phyloP scores from a whole-genome alignment of 2,329 filamentous ascomycete genomes.

The Verticillium klebahnii region DNA sequence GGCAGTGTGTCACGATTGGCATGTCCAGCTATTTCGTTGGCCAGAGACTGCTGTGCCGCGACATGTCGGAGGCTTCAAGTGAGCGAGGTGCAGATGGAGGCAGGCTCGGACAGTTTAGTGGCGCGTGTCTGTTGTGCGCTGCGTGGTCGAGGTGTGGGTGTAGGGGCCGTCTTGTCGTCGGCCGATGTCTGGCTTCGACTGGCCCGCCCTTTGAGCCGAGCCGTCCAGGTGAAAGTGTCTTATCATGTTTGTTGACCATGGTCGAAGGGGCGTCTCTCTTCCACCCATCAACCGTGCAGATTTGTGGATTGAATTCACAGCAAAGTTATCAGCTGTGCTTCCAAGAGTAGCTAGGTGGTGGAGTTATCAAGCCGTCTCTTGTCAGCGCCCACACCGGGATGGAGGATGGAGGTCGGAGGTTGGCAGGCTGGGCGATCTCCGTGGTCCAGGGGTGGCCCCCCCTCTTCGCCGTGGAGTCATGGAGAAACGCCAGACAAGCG shows the following conservation, averaged over 20 bases:
- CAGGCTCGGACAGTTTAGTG: not conserved
- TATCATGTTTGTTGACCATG: not conserved
- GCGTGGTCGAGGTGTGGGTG: not conserved
- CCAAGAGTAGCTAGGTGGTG: not conserved
- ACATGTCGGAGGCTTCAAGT: not conserved
- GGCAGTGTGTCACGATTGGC: not conserved
- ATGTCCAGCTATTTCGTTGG: not conserved
- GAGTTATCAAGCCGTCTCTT: not conserved
- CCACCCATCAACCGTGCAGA: not conserved
- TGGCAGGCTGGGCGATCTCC: not conserved
- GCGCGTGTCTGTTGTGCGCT: not conserved
- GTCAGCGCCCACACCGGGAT: not conserved
- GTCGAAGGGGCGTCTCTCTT: not conserved
- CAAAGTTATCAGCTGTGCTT: not conserved
- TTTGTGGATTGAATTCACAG: not conserved
- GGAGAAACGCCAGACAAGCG: slow-evolving; percentile 10
- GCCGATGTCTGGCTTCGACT: not conserved
- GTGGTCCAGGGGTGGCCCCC: not conserved
- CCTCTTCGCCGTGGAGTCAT: not conserved
- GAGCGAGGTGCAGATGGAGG: not conserved
- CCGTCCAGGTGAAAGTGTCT: not conserved
- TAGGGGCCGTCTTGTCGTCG: not conserved
- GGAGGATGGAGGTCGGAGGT: slow-evolving; percentile 1
- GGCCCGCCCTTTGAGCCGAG: not conserved
- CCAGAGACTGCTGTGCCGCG: not conserved